These are phyloP conservation scores for Phlebiopsis gigantea DNA, from an alignment of 768 basidiomycete genomes.

Conservation along the genomic window DNA sequence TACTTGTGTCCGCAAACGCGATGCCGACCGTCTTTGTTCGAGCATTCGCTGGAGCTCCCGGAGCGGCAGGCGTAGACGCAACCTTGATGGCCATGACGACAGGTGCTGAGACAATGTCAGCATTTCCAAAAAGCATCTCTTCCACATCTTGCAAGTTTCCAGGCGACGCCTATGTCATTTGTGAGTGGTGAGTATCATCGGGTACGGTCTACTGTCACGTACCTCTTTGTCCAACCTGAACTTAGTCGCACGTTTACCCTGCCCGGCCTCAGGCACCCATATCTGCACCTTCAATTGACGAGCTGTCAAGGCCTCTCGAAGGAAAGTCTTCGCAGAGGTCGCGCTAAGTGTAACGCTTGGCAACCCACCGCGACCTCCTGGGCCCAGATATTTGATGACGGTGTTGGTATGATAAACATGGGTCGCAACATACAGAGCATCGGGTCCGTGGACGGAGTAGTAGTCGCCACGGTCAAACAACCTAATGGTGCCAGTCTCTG, in stretches of 20 bases:
- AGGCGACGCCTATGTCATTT: conserved; percentile 53
- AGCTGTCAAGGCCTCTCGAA: conserved; percentile 85
- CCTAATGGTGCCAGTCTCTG: conserved; percentile 74
- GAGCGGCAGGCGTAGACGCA: conserved; percentile 42
- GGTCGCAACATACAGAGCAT: conserved; percentile 83
- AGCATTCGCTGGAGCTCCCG: conserved; percentile 37
- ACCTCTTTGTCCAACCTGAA: conserved; percentile 83
- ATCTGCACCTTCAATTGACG: conserved; percentile 93
- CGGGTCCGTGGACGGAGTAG: conserved; percentile 85
- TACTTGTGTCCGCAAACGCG: conserved; percentile 88
- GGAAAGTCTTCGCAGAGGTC: conserved; percentile 71
- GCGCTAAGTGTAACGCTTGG: conserved; percentile 75
- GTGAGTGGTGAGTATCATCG: neutral
- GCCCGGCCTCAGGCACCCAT: conserved; percentile 68
- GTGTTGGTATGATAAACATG: conserved; percentile 84
- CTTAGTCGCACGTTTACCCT: conserved; percentile 68
- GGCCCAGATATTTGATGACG: conserved; percentile 88
- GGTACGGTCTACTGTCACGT: conserved; percentile 14
- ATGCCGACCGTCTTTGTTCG: conserved; percentile 75
- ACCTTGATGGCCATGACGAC: conserved; percentile 89
- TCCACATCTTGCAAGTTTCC: conserved; percentile 59
- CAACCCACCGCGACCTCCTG: conserved; percentile 50
- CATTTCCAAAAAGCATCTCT: conserved; percentile 65
- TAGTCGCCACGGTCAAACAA: conserved; percentile 83
- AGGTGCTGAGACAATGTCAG: conserved; percentile 77